Conservation (phyloP, 2,329 filamentous ascomycete genomes). For the Corinectria fuckeliana region DNA sequence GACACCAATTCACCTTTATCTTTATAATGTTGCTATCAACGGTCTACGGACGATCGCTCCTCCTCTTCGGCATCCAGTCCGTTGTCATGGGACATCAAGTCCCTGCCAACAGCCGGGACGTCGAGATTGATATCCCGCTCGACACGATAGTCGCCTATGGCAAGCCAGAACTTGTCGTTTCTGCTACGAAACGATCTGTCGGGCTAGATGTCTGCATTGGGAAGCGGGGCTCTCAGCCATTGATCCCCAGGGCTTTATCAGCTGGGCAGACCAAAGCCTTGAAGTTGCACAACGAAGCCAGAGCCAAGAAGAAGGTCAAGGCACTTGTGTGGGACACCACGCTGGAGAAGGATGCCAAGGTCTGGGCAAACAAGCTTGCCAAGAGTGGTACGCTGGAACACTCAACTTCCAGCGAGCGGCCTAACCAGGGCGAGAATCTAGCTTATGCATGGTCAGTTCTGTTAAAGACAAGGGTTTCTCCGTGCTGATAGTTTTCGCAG, state of each 20-base stretch:
- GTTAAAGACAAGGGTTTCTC: background rate
- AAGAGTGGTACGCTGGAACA: constrained; percentile 22
- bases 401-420: constrained; percentile 9
- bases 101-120: constrained; percentile 1
- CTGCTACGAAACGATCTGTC: background rate
- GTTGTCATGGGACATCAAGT: constrained; percentile 6
- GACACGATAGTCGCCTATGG: background rate
- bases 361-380: constrained; percentile 28
- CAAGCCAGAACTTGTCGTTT: background rate
- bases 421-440: constrained; percentile 33
- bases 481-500: background rate
- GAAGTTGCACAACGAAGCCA: constrained; percentile 26
- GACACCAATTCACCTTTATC: background rate
- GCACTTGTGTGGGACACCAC: constrained; percentile 21
- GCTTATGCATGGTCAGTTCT: constrained; percentile 23
- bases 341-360: constrained; percentile 20
- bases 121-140: background rate
- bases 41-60: background rate
- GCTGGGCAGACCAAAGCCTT: constrained; percentile 26
- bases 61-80: constrained; percentile 18
- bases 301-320: constrained; percentile 24
- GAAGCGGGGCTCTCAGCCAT: background rate
- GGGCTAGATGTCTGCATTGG: background rate
- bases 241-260: constrained; percentile 19
- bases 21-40: constrained; percentile 28